Conservation (phyloP, 148 eudicot genomes). For the Rhododendron kiyosumense region DNA sequence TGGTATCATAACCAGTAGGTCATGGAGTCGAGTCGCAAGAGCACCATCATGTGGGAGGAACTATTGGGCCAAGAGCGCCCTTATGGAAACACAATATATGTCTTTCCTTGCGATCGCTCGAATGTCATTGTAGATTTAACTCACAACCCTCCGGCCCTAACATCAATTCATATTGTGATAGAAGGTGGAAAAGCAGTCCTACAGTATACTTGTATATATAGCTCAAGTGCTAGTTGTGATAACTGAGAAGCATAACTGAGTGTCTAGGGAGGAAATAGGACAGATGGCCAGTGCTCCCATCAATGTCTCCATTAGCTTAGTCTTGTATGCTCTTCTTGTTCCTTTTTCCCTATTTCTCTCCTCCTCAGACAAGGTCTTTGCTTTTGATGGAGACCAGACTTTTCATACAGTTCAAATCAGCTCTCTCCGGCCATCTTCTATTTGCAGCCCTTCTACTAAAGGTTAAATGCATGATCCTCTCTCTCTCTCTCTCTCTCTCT, state of each 20-base stretch:
- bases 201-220: too few relatives aligned
- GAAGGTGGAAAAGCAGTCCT: too few relatives aligned
- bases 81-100: too few relatives aligned
- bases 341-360: neutral
- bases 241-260: neutral
- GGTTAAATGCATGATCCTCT: neutral
- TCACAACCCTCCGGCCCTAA: too few relatives aligned
- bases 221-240: neutral
- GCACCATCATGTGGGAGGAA: neutral
- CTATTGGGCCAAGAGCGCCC: too few relatives aligned
- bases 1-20: too few relatives aligned
- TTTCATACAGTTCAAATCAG: neutral
- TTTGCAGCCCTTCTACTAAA: neutral
- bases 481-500: neutral
- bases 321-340: neutral
- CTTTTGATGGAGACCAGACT: neutral
- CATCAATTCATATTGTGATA: too few relatives aligned
- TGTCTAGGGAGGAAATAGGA: neutral
- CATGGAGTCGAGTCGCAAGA: neutral
- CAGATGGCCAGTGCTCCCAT: neutral
- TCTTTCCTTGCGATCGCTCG: too few relatives aligned
- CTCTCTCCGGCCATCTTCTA: neutral
- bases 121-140: too few relatives aligned
- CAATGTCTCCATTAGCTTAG: neutral
- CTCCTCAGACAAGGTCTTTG: neutral